Evolutionary conservation across 257 asterid species (phyloP), one percentile per base, ranked within the genome.

Genomic region (Primulina eburnea): DNA sequence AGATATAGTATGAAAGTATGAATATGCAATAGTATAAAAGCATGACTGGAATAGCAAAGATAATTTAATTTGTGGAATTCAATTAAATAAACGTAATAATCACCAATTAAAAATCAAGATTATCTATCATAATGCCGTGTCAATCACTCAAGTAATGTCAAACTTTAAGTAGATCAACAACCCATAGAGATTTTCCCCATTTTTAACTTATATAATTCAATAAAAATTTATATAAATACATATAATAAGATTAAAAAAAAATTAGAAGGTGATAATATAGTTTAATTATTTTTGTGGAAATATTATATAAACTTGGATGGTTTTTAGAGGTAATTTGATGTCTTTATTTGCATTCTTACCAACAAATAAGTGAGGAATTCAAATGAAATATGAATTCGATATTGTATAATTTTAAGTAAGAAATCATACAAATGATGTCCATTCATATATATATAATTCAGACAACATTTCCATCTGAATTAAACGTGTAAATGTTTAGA

Each of bases 61-160:
- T 35, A 33, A 34, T 63, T 6, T 35, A 1, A 47, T 14, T 47
- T 21, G 37, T 21, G 12, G 0, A 6, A 65, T 12, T 64, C 43
- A 65, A 65, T 43, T 28, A 47, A 16, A 10, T 17, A 16, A 56
- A 35, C 55, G 12, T 17, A 6, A 59, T n/a, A 26, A 18, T 37
- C 0, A 58, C 24, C n/a, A 69, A 18, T 0, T 2, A 18, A 56
- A 63, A 69, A 43, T 43, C 24, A 60, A 53, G 71, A 40, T 79
- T 67, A 73, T 32, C 53, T 60, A 79, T 79, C 81, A 85, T 76
- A 70, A 78, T 62, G 72, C 30, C 76, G 71, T 79, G 83, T 71
- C 77, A 57, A 21, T 70, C 62, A 76, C 78, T 71, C 76, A 73
- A 76, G 58, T 65, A 60, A 65, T 63, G 73, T 76, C 74, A 69